Conservation (phyloP, 1,139 yeast species). For the Candida sp. region DNA sequence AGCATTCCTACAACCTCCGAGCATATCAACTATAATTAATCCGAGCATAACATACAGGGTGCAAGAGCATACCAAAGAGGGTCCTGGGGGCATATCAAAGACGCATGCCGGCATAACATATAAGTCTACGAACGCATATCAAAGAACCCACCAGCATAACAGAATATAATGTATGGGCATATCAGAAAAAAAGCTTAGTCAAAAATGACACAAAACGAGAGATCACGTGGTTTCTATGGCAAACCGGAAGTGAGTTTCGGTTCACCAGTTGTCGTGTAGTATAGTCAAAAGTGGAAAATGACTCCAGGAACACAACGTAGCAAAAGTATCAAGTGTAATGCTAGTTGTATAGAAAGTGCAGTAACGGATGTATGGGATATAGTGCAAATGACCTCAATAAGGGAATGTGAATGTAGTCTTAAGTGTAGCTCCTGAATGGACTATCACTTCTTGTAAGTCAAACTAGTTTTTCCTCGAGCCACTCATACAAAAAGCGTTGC, state of each 20-base stretch:
- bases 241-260: neutral
- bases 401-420: too few relatives aligned
- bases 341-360: too few relatives aligned
- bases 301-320: too few relatives aligned
- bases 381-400: too few relatives aligned
- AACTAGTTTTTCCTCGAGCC: too few relatives aligned
- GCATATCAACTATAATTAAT: neutral
- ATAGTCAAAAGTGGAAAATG: too few relatives aligned
- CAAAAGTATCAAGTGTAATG: too few relatives aligned
- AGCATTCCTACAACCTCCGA: neutral
- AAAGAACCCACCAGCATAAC: neutral
- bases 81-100: neutral
- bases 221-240: neutral
- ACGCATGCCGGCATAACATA: neutral
- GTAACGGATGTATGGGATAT: too few relatives aligned
- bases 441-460: too few relatives aligned
- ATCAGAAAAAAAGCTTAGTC: neutral
- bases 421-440: too few relatives aligned
- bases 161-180: neutral
- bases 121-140: neutral
- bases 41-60: neutral
- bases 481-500: too few relatives aligned
- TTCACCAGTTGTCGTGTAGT: too few relatives aligned
- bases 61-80: neutral
- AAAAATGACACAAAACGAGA: neutral